Base-by-base conservation (phyloP, 805 yeast species). In the Wickerhamiella dianesei region DNA sequence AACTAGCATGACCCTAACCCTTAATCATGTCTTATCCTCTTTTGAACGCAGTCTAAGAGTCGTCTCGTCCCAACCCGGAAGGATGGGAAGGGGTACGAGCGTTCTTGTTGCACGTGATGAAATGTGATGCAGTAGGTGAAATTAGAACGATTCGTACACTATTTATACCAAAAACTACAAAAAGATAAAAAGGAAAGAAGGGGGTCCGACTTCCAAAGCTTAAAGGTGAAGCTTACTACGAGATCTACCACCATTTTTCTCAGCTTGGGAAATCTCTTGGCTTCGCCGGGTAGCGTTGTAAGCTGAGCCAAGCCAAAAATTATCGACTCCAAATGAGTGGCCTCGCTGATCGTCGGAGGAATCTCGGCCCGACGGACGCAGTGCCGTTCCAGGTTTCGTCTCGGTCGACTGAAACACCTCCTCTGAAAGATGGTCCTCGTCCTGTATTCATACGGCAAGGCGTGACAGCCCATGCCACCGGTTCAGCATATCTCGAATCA, bases 321-420 rank as follows among this genome's bases (percentile, higher is more conserved):
- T 25, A 25, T 25, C 32, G 6, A 25, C 32, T 25, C 32, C 6
- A 32, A 17, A 53, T 53, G 55, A 48, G 53, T 29, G 51, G 55
- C 21, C 53, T 68, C 21, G 62, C 65, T 40, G 96, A 89, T 60
- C 76, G 95, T 70, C 76, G 95, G 71, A 73, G 96, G 61, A 70
- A 87, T n/a, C 58, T 82, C 29, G 96, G 95, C 0, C 96, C 96
- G 0, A 59, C 73, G 0, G 79, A 75, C 53, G 83, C 83, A 1
- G 71, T 67, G 44, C 76, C 77, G 1, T 59, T 81, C 13, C 62
- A 59, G 0, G 72, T 75, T 52, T 66, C 60, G 4, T 50, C 44
- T 4, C 36, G n/a, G n/a, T n/a, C 47, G 19, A 40, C 47, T 18
- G 14, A 13, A 17, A 1, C 16, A 13, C 6, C 3, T 21, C 37